These are phyloP conservation scores for Hygrophoropsis aurantiaca DNA, from an alignment of 768 basidiomycete genomes.

Conservation along the genomic window DNA sequence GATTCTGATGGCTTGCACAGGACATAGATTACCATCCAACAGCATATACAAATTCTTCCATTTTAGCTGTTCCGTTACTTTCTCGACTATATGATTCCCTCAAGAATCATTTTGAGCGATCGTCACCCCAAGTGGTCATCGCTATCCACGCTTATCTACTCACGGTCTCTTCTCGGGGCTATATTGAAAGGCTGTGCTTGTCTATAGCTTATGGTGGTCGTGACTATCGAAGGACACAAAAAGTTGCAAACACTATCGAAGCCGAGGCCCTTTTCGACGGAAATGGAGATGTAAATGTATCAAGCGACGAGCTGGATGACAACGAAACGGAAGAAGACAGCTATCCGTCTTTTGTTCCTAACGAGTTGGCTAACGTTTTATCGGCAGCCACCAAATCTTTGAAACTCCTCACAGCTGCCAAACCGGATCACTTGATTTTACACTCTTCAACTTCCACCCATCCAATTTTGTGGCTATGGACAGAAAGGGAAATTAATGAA, in stretches of 20 bases:
- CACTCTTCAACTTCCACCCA: constrained; percentile 20
- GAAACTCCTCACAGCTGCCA: constrained; percentile 59
- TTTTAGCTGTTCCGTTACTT: constrained; percentile 50
- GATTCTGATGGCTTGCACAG: constrained; percentile 15
- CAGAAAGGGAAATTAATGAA: constrained; percentile 44
- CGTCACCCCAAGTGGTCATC: constrained; percentile 46
- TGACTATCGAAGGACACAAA: constrained; percentile 15
- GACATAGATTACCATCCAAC: constrained; percentile 30
- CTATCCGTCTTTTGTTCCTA: constrained; percentile 67
- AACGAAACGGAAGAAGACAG: constrained; percentile 35
- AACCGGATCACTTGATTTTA: constrained; percentile 65
- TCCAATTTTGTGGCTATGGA: constrained; percentile 65
- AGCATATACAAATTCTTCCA: constrained; percentile 44
- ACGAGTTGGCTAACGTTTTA: constrained; percentile 48
- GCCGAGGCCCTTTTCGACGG: constrained; percentile 20
- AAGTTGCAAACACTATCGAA: constrained; percentile 6
- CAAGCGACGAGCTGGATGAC: constrained; percentile 39
- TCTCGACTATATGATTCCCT: constrained; percentile 62
- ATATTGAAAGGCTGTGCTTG: constrained; percentile 54
- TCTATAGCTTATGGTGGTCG: constrained; percentile 53
- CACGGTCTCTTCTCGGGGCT: constrained; percentile 60
- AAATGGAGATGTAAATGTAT: constrained; percentile 38
- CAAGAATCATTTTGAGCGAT: constrained; percentile 49
- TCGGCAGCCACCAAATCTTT: constrained; percentile 71
- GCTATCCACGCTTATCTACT: constrained; percentile 70